These are phyloP conservation scores for Gnomoniopsis smithogilvyi DNA, from an alignment of 2,329 filamentous ascomycete genomes.

Conservation along the genomic window DNA sequence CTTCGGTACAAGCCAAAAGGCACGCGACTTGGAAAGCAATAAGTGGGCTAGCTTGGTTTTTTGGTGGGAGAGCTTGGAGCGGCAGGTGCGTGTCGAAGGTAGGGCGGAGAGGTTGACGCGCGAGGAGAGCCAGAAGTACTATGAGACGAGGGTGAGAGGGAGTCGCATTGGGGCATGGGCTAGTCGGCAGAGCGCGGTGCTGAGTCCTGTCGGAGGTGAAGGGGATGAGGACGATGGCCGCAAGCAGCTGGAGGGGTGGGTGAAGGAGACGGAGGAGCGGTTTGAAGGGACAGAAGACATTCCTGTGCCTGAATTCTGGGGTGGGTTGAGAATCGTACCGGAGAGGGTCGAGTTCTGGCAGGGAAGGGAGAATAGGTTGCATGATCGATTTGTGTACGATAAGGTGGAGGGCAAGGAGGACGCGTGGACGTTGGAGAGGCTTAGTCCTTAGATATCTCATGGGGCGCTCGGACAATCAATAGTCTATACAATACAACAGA, in stretches of 20 bases:
- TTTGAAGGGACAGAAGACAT: conserved; percentile 78
- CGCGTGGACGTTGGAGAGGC: conserved; percentile 66
- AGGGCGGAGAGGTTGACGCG: conserved; percentile 59
- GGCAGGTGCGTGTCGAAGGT: conserved; percentile 90
- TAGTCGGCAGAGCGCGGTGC: conserved; percentile 78
- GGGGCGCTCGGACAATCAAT: too few relatives aligned
- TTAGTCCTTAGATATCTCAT: conserved; percentile 64
- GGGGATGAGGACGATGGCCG: conserved; percentile 62
- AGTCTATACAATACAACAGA: too few relatives aligned
- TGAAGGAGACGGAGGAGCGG: conserved; percentile 69
- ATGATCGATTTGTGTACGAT: conserved; percentile 89
- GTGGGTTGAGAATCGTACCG: conserved; percentile 80
- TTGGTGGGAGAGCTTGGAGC: conserved; percentile 82
- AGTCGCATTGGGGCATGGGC: conserved; percentile 91
- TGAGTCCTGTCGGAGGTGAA: conserved; percentile 42
- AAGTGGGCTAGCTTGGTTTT: conserved; percentile 81
- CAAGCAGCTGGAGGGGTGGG: conserved; percentile 70
- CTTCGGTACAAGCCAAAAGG: conserved; percentile 73
- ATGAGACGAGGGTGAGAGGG: conserved; percentile 68
- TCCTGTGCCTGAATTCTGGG: conserved; percentile 92
- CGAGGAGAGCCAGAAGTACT: conserved; percentile 72
- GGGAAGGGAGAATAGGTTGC: conserved; percentile 81
- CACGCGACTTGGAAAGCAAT: conserved; percentile 68
- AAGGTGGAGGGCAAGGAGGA: conserved; percentile 47
- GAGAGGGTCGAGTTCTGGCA: conserved; percentile 95